phyloP scores from a whole-genome alignment of 805 yeast species.

The Candida succiphila region DNA sequence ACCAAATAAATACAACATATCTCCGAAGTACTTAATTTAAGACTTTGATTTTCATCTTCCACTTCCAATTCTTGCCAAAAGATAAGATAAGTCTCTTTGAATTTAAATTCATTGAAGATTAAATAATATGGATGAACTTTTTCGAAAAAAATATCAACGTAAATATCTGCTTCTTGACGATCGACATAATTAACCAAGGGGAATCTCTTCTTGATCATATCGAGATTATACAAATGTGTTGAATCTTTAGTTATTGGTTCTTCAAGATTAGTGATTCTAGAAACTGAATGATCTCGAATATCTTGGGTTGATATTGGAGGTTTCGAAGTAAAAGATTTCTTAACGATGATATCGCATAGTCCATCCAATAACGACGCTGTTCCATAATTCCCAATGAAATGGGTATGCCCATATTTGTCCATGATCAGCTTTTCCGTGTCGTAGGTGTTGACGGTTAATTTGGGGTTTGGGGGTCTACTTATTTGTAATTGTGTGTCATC shows the following conservation, averaged over 20 bases:
- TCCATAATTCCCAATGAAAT: constrained; percentile 36
- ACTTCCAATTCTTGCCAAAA: constrained; percentile 27
- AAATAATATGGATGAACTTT: constrained; percentile 35
- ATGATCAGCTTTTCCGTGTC: constrained; percentile 27
- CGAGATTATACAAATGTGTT: constrained; percentile 21
- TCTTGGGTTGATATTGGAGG: constrained; percentile 26
- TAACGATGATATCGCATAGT: constrained; percentile 31
- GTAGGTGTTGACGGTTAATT: constrained; percentile 1
- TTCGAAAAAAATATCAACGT: constrained; percentile 28
- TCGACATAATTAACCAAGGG: constrained; percentile 27
- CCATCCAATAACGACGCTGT: constrained; percentile 34
- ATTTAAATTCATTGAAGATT: constrained; percentile 25
- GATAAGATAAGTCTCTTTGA: constrained; percentile 23
- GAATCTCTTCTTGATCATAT: constrained; percentile 23
- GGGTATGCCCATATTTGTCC: constrained; percentile 36
- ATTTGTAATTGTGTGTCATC: background rate
- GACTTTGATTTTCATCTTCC: constrained; percentile 3
- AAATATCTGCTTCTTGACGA: constrained; percentile 25
- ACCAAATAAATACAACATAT: constrained; percentile 38
- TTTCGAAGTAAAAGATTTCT: constrained; percentile 22
- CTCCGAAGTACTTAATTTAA: constrained; percentile 21
- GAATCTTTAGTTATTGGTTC: constrained; percentile 25
- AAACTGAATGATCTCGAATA: constrained; percentile 22
- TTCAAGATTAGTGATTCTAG: constrained; percentile 23
- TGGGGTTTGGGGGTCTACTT: background rate